phyloP scores from a whole-genome alignment of 1,284 basidiomycete species.

The Cutaneotrichosporon sp. region DNA sequence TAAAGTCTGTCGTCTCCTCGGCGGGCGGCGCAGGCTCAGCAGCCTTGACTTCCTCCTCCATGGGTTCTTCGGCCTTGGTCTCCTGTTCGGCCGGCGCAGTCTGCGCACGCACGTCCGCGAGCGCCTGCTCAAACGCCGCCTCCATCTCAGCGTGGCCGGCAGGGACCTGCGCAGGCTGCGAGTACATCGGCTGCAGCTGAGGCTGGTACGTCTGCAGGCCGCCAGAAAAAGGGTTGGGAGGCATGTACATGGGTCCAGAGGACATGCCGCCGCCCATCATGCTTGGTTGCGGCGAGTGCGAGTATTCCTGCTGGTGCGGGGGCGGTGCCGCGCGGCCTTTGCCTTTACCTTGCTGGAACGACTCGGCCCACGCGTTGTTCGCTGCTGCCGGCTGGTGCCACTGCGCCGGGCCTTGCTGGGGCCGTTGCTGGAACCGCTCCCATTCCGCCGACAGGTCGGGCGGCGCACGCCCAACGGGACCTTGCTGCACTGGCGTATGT shows the following conservation, averaged over 20 bases:
- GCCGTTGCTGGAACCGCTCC: slow-evolving; percentile 12
- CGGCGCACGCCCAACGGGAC: not conserved
- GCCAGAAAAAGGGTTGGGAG: slow-evolving; percentile 13
- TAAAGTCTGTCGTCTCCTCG: slow-evolving; percentile 30
- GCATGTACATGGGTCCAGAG: slow-evolving; percentile 5
- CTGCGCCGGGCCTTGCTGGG: slow-evolving; percentile 8
- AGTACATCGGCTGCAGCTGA: slow-evolving; percentile 16
- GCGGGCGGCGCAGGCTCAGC: slow-evolving; percentile 51
- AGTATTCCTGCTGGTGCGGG: slow-evolving; percentile 2
- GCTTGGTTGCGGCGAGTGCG: not conserved
- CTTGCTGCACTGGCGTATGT: not conserved
- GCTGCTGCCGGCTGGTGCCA: slow-evolving; percentile 14
- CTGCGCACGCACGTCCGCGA: slow-evolving; percentile 57
- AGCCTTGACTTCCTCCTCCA: slow-evolving; percentile 43
- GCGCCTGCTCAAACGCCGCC: slow-evolving; percentile 71
- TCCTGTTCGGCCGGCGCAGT: slow-evolving; percentile 17
- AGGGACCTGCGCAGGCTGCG: slow-evolving; percentile 36
- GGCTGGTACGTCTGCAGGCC: slow-evolving; percentile 19
- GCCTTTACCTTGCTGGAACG: slow-evolving; percentile 21
- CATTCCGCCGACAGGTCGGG: slow-evolving; percentile 14
- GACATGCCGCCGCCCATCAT: slow-evolving; percentile 11
- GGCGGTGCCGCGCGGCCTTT: slow-evolving; percentile 20
- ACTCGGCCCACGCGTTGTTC: slow-evolving; percentile 11
- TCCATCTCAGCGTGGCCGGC: slow-evolving; percentile 51
- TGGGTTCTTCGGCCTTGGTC: slow-evolving; percentile 52